Evolutionary conservation across 2,329 filamentous ascomycete species (phyloP).

Genomic region (Lasiodiplodia theobromae): DNA sequence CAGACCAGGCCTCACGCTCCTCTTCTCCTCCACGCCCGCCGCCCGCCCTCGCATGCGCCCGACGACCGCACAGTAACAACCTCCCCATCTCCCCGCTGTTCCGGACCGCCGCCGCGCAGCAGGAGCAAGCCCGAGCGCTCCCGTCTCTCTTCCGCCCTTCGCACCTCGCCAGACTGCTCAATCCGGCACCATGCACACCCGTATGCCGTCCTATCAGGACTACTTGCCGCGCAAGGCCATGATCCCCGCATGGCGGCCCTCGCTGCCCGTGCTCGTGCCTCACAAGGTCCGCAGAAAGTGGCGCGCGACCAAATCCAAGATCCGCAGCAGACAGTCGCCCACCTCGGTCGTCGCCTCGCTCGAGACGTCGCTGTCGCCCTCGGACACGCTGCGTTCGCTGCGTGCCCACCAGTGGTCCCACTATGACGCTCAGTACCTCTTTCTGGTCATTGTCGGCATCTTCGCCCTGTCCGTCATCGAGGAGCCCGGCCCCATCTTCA

Average conservation of each 20-base stretch:
- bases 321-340: constrained; percentile 70
- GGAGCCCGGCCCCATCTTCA: constrained; percentile 76
- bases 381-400: constrained; percentile 77
- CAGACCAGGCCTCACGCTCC: constrained; percentile 12
- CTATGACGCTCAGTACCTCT: constrained; percentile 84
- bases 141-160: constrained; percentile 22
- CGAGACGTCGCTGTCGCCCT: constrained; percentile 81
- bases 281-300: constrained; percentile 72
- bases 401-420: constrained; percentile 80
- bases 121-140: constrained; percentile 24
- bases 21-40: constrained; percentile 2
- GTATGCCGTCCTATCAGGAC: constrained; percentile 29
- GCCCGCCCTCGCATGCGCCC: constrained; percentile 27
- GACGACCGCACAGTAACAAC: constrained; percentile 27
- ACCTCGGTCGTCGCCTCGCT: constrained; percentile 77
- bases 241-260: constrained; percentile 28
- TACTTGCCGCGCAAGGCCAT: constrained; percentile 29
- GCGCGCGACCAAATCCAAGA: constrained; percentile 66
- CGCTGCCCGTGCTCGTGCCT: constrained; percentile 56
- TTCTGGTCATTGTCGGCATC: constrained; percentile 74
- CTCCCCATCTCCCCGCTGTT: not conserved
- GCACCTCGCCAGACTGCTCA: constrained; percentile 2
- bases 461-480: constrained; percentile 87
- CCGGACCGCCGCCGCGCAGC: constrained; percentile 28
- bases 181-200: constrained; percentile 26